Conservation (phyloP, 2,329 filamentous ascomycete species). For the Mollisia scopiformis region DNA sequence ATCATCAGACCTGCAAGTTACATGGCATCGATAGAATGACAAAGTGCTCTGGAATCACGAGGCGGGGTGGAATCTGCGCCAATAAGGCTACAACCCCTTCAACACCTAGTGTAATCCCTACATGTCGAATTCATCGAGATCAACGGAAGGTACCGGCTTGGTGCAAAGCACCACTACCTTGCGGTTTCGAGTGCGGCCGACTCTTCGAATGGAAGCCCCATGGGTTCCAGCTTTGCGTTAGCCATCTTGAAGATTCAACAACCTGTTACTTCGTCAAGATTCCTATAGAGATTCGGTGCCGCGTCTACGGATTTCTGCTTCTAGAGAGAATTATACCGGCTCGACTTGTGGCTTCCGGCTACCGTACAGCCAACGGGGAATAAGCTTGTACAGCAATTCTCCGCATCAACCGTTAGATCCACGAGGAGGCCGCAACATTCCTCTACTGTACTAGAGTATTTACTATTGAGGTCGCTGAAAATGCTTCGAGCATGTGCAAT, state of each 20-base stretch:
- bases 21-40: background rate
- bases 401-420: slow-evolving; percentile 18
- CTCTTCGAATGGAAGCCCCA: slow-evolving; percentile 17
- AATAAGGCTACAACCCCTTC: background rate
- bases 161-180: slow-evolving; percentile 17
- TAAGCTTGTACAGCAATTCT: slow-evolving; percentile 9
- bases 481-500: slow-evolving; percentile 23
- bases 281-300: slow-evolving; percentile 20
- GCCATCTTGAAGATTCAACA: slow-evolving; percentile 8
- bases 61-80: background rate
- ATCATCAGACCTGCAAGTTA: background rate
- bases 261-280: slow-evolving; percentile 22
- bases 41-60: background rate
- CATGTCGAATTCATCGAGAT: background rate
- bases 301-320: slow-evolving; percentile 20
- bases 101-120: background rate
- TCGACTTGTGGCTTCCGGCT: background rate
- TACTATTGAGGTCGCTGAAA: slow-evolving; percentile 15
- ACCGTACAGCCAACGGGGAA: slow-evolving; percentile 2
- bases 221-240: slow-evolving; percentile 20
- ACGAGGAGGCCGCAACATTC: slow-evolving; percentile 17
- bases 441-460: slow-evolving; percentile 23
- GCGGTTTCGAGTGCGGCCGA: slow-evolving; percentile 21
- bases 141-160: background rate
- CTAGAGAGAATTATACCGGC: slow-evolving; percentile 17